Evolutionary conservation across 352 stramenopile genomes (phyloP), one percentile per base, ranked within the genome.

Genomic region (Pythium graminicola): DNA sequence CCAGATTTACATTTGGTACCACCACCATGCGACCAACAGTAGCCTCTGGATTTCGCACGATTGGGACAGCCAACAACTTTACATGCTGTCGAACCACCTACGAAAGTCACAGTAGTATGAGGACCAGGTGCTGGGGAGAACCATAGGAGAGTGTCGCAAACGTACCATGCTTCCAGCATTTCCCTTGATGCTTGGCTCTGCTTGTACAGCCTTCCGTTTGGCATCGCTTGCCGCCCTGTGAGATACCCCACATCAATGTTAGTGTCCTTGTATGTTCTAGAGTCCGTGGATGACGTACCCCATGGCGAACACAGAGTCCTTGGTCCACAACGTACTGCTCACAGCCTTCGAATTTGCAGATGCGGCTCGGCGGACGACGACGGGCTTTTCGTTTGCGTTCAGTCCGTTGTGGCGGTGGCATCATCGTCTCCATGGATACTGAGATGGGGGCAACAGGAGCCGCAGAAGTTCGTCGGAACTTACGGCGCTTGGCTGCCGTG

Each of bases 11-110:
- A 94, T 50, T 88, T 87, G 49, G 76, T 87, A n/a, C 83, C 83
- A 1, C 83, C 83, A 35, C 83, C 83, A 56, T 94, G 83, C 0
- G 77, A 89, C 83, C 81, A 92, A 58, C 83, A 94, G 40, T 86
- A 85, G 14, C 83, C 83, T n/a, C 78, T 66, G 26, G 81, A 89
- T 61, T 92, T 91, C 60, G 81, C 81, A n/a, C 81, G 80, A 45
- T 92, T 92, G 29, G 76, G 68, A 51, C 83, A 94, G 19, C 64
- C 69, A 4, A 62, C 54, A 27, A 87, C 61, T 51, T 85, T 91
- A 65, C 82, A 93, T 45, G 78, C 69, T 1, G 64, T 86, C 8
- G 79, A 90, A n/a, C 79, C 79, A 8, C 60, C 60, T 66, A n/a
- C 16, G 10, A 33, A 23, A 43, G 6, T 10, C 3, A 33, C 27